Evolutionary conservation across 1,284 basidiomycete genomes (phyloP), one percentile per base, ranked within the genome.

Genomic region (Ceratobasidium sp.): DNA sequence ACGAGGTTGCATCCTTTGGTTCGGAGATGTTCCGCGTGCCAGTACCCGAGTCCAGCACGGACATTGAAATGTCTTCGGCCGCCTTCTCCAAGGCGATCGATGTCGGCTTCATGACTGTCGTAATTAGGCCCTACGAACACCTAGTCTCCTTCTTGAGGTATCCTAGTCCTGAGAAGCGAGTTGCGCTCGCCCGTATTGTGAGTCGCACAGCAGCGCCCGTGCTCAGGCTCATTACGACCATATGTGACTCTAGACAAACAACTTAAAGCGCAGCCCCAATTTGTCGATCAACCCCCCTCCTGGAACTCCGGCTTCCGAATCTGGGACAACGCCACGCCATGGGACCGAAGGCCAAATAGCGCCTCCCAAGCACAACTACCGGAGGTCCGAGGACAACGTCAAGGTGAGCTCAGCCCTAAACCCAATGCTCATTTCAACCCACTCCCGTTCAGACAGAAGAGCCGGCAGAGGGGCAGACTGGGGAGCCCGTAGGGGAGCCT

Each of bases 41-140:
- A 41, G 44, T 44, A 8, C 19, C 59, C 19, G 5, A 9, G 8
- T 44, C n/a, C 36, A 44, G 11, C 33, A 17, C 24, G 8, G 41
- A 27, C 36, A 8, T 48, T 29, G 41, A 48, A 24, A 15, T 47
- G 48, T 56, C 47, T 24, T 69, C 66, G 22, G 36, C 66, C 19
- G 66, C 51, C 2, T 57, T 57, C 53, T 56, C 66, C 29, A 53
- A 57, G 17, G 66, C 66, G 36, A 41, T 57, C 19, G 54, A 69
- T 7, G 66, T 69, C n/a, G 66, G 53, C 36, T 69, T 69, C 24
- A 31, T 69, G 19, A 69, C 51, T 27, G 53, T 53, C 14, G 36
- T 69, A 17, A 22, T 57, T 27, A 51, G 66, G 22, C 51, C 66
- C 22, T 44, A 69, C 22, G 44, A 69, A 24, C 66, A 69, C 31